phyloP scores from a whole-genome alignment of 768 basidiomycete genomes.

The Suillus placidus region DNA sequence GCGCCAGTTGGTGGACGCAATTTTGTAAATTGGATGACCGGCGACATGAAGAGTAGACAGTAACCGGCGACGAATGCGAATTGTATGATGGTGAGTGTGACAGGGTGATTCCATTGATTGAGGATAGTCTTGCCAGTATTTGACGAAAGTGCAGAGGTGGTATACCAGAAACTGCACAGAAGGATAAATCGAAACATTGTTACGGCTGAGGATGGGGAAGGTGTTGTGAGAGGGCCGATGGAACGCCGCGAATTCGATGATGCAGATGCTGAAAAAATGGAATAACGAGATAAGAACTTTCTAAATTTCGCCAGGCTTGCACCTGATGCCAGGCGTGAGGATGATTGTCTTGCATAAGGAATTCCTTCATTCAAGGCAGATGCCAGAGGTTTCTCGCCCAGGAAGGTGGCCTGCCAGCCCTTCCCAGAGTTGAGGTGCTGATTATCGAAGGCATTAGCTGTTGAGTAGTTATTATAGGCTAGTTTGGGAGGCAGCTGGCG shows the following conservation, averaged over 20 bases:
- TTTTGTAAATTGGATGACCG: conserved; percentile 63
- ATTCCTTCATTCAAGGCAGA: conserved; percentile 10
- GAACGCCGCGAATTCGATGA: conserved; percentile 29
- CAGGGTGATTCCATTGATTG: conserved; percentile 88
- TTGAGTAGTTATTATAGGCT: conserved; percentile 18
- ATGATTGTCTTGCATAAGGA: conserved; percentile 8
- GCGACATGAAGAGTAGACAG: conserved; percentile 84
- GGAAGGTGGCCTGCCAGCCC: conserved; percentile 29
- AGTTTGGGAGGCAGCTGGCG: conserved; percentile 10
- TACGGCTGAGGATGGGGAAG: conserved; percentile 19
- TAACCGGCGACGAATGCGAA: conserved; percentile 92
- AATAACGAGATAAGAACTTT: conserved; percentile 21
- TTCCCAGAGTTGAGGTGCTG: conserved; percentile 17
- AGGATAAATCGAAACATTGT: conserved; percentile 63
- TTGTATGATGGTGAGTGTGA: conserved; percentile 97
- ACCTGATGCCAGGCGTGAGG: conserved; percentile 14
- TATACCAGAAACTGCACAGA: conserved; percentile 91
- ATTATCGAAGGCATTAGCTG: conserved; percentile 22
- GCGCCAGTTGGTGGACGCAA: conserved; percentile 70
- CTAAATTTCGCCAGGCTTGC: conserved; percentile 20
- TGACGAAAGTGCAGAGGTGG: conserved; percentile 88
- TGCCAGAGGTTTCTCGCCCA: conserved; percentile 16
- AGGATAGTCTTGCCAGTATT: conserved; percentile 97
- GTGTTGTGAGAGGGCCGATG: conserved; percentile 20
- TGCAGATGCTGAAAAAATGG: conserved; percentile 23